Conservation (phyloP, 306 rosid genomes). For the Vigna radiata region DNA sequence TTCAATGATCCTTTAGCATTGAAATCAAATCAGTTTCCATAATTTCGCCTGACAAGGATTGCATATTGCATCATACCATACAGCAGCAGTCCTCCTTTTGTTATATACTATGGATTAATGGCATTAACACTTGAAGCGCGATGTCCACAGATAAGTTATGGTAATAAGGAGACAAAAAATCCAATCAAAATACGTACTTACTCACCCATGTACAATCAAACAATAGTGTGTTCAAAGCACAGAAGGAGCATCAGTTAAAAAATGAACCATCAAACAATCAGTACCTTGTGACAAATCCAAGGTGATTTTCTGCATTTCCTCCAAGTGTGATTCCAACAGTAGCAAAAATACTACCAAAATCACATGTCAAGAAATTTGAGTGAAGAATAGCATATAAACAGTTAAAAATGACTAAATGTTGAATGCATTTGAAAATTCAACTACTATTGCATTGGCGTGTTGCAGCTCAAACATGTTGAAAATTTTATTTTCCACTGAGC, state of each 20-base stretch:
- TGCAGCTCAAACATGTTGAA: slow-evolving; percentile 21
- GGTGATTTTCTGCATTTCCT: slow-evolving; percentile 11
- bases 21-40: slow-evolving; percentile 30
- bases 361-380: background rate
- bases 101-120: slow-evolving; percentile 8
- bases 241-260: slow-evolving; percentile 9
- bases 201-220: background rate
- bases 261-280: background rate
- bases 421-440: slow-evolving; percentile 18
- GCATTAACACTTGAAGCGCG: slow-evolving; percentile 27
- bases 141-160: background rate
- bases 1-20: slow-evolving; percentile 14
- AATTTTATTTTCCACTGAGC: slow-evolving; percentile 10
- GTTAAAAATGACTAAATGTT: slow-evolving; percentile 13
- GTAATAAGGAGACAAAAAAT: background rate
- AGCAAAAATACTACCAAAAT: slow-evolving; percentile 5
- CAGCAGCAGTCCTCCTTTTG: slow-evolving; percentile 21
- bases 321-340: background rate
- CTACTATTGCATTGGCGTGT: background rate
- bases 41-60: background rate
- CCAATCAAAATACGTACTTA: background rate
- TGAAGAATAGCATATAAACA: slow-evolving; percentile 11
- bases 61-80: slow-evolving; percentile 4
- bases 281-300: background rate
- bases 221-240: slow-evolving; percentile 3